A percentile compares a stretch with the other conserved stretches of the same genome.
Conservation (phyloP, 2,329 filamentous ascomycete species). For the Cercospora sojina region DNA sequence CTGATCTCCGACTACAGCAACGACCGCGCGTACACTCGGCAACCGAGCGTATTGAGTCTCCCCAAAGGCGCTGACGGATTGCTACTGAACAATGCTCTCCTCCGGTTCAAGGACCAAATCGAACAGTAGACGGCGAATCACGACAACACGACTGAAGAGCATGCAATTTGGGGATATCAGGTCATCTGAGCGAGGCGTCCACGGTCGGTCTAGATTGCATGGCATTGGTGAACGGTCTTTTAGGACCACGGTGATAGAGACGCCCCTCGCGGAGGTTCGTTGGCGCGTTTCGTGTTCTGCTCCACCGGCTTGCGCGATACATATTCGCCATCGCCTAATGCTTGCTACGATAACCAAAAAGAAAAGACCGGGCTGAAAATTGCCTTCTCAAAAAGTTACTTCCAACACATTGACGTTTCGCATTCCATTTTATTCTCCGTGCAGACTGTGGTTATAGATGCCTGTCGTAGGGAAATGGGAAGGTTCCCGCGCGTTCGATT, state of each 20-base stretch:
- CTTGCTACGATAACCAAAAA: neutral
- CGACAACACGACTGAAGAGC: neutral
- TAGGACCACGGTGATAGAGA: neutral
- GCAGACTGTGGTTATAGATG: neutral
- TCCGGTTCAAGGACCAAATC: conserved; percentile 91
- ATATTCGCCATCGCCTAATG: neutral
- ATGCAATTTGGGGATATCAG: conserved; percentile 2
- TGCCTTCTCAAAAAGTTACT: neutral
- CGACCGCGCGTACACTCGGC: conserved; percentile 38
- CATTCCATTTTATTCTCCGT: neutral
- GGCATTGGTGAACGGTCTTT: neutral
- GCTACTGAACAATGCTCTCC: conserved; percentile 78
- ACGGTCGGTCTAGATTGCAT: conserved; percentile 2
- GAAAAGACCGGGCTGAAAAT: neutral
- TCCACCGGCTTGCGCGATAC: neutral
- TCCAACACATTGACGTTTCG: neutral
- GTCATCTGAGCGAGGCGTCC: conserved; percentile 19
- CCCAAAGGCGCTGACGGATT: conserved; percentile 85
- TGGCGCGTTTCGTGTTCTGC: neutral
- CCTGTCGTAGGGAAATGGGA: too few relatives aligned
- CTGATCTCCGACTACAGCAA: conserved; percentile 77
- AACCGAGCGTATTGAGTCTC: conserved; percentile 55
- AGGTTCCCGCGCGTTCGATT: too few relatives aligned
- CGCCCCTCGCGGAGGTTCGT: neutral
- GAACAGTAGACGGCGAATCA: conserved; percentile 35